Conservation (phyloP, 2,329 filamentous ascomycete genomes). For the Phoma sp. region DNA sequence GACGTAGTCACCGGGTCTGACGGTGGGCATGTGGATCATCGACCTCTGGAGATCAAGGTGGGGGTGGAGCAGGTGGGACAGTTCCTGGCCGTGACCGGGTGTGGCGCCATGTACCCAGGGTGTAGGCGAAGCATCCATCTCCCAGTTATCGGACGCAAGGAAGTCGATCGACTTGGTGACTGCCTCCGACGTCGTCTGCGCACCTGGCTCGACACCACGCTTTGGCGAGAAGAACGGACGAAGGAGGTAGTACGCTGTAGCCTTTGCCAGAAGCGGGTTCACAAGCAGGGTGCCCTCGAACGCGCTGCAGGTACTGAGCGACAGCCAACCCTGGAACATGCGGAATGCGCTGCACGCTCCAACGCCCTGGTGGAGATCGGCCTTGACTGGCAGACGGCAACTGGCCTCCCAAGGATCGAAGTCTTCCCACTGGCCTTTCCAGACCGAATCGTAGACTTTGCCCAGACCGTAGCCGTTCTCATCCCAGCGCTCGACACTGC, state of each 20-base stretch:
- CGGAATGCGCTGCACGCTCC: constrained; percentile 86
- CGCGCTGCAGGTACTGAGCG: constrained; percentile 74
- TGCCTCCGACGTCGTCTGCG: constrained; percentile 41
- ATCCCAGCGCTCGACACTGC: constrained; percentile 59
- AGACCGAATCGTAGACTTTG: constrained; percentile 74
- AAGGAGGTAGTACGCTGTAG: constrained; percentile 80
- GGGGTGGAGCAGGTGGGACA: constrained; percentile 68
- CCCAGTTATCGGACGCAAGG: constrained; percentile 66
- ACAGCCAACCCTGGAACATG: constrained; percentile 89
- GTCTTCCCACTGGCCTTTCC: constrained; percentile 76
- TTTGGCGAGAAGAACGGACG: constrained; percentile 78
- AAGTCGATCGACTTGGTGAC: constrained; percentile 48
- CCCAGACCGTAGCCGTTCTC: constrained; percentile 66
- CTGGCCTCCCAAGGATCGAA: constrained; percentile 84
- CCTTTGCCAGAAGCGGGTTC: constrained; percentile 75
- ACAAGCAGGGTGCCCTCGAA: constrained; percentile 81
- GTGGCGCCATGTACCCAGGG: constrained; percentile 73
- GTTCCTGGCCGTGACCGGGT: constrained; percentile 72
- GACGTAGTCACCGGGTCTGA: constrained; percentile 76
- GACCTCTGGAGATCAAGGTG: constrained; percentile 70
- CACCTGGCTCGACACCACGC: constrained; percentile 40
- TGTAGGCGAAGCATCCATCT: constrained; percentile 58
- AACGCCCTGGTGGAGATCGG: constrained; percentile 79
- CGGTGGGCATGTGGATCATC: constrained; percentile 74
- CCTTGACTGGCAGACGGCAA: constrained; percentile 69